phyloP scores from a whole-genome alignment of 2,329 filamentous ascomycete species.

The Exophiala aquamarina region DNA sequence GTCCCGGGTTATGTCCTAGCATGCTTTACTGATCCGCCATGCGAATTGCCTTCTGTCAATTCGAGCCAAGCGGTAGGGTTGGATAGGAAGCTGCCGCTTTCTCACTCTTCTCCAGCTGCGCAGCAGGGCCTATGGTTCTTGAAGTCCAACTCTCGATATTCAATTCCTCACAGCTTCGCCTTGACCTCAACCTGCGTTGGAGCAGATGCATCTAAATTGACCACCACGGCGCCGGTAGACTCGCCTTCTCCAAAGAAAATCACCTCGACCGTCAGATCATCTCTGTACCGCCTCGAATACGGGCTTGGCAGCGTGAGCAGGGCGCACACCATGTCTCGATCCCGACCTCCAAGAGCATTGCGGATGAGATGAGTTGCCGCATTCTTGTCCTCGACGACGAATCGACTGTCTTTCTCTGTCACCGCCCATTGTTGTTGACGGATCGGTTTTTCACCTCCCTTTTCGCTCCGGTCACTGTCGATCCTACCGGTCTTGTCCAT shows the following conservation, averaged over 20 bases:
- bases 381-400: constrained; percentile 92
- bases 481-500: constrained; percentile 58
- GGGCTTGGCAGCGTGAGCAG: constrained; percentile 88
- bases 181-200: constrained; percentile 29
- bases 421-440: constrained; percentile 90
- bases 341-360: constrained; percentile 90
- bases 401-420: constrained; percentile 64
- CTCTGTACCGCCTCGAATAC: constrained; percentile 85
- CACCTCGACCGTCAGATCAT: constrained; percentile 95
- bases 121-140: too few species aligned
- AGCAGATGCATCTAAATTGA: constrained; percentile 86
- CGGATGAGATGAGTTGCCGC: constrained; percentile 92
- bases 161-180: constrained; percentile 36
- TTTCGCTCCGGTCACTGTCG: constrained; percentile 13
- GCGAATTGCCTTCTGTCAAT: too few species aligned
- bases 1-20: too few species aligned
- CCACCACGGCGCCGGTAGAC: constrained; percentile 72
- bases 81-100: too few species aligned
- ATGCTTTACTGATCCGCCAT: too few species aligned
- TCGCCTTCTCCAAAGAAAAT: constrained; percentile 92
- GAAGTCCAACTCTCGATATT: constrained; percentile 30
- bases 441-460: constrained; percentile 61
- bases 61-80: too few species aligned
- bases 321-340: constrained; percentile 90
- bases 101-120: too few species aligned